phyloP scores from a whole-genome alignment of 805 yeast genomes.

The Candida ponderosae region DNA sequence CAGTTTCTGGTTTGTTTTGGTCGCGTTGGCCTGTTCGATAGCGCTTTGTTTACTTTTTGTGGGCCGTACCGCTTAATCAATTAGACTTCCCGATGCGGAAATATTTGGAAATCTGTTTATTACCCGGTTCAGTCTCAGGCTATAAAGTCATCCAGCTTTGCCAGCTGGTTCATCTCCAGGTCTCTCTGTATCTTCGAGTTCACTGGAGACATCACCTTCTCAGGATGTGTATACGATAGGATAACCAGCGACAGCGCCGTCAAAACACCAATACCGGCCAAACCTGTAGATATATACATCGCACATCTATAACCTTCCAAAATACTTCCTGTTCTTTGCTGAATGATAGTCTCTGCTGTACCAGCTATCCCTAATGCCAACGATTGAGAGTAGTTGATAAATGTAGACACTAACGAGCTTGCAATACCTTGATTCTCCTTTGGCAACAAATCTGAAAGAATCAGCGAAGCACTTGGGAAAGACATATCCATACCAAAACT shows the following conservation, averaged over 20 bases:
- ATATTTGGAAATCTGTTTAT: too few species aligned
- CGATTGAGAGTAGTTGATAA: constrained; percentile 65
- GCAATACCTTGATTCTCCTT: constrained; percentile 68
- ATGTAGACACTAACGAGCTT: constrained; percentile 63
- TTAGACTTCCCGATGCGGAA: neutral
- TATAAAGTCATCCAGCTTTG: too few species aligned
- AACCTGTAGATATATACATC: constrained; percentile 52
- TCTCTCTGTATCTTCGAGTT: neutral
- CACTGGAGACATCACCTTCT: neutral
- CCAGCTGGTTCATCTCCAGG: too few species aligned
- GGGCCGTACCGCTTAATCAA: neutral
- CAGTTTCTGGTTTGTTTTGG: too few species aligned
- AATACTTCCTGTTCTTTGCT: constrained; percentile 15
- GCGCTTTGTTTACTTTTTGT: neutral
- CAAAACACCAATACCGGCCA: constrained; percentile 41
- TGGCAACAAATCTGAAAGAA: constrained; percentile 53
- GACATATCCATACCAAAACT: constrained; percentile 76
- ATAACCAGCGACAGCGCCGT: constrained; percentile 9
- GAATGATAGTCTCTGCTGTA: constrained; percentile 46
- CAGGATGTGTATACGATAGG: neutral
- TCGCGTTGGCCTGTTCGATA: too few species aligned
- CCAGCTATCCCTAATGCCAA: constrained; percentile 65
- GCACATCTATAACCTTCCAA: constrained; percentile 49
- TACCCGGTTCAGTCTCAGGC: neutral
- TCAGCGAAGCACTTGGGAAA: constrained; percentile 66